phyloP scores from a whole-genome alignment of 2,329 filamentous ascomycete genomes.

The Phoma herbarum region DNA sequence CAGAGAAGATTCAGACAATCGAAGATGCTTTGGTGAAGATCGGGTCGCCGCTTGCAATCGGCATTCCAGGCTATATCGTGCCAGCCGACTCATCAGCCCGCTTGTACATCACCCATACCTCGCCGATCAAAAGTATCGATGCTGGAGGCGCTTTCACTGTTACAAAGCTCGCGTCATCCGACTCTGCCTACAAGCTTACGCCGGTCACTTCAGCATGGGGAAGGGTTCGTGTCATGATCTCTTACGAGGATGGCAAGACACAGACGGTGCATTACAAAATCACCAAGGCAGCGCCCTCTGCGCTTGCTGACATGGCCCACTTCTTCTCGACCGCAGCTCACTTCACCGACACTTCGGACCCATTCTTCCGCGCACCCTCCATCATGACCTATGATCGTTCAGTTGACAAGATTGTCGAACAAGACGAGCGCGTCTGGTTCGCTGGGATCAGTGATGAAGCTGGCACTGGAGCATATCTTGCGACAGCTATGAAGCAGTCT shows the following conservation, averaged over 20 bases:
- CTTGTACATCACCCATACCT: slow-evolving; percentile 57
- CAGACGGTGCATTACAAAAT: slow-evolving; percentile 68
- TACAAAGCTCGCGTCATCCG: slow-evolving; percentile 34
- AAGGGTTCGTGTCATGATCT: slow-evolving; percentile 58
- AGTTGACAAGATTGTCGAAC: slow-evolving; percentile 48
- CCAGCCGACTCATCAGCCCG: slow-evolving; percentile 58
- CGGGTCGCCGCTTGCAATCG: slow-evolving; percentile 60
- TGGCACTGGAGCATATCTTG: slow-evolving; percentile 65
- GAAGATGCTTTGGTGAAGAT: slow-evolving; percentile 57
- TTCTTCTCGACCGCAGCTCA: slow-evolving; percentile 65
- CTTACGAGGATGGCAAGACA: slow-evolving; percentile 57
- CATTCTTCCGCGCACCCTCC: slow-evolving; percentile 64
- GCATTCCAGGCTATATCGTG: slow-evolving; percentile 65
- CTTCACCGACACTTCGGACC: slow-evolving; percentile 62
- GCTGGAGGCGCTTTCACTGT: slow-evolving; percentile 51
- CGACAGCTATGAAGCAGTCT: slow-evolving; percentile 64
- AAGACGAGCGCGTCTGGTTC: slow-evolving; percentile 65
- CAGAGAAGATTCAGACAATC: slow-evolving; percentile 57
- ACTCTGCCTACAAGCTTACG: slow-evolving; percentile 54
- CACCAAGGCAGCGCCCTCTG: slow-evolving; percentile 57
- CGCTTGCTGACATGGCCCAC: slow-evolving; percentile 58
- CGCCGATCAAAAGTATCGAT: slow-evolving; percentile 53
- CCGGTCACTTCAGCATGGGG: slow-evolving; percentile 60
- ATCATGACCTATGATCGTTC: slow-evolving; percentile 64
- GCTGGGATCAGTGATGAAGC: slow-evolving; percentile 68